A percentile compares a stretch with the other conserved stretches of the same genome.
Evolutionary conservation across 108 stramenopile species (phyloP).

Genomic region (Nitzschia inconspicua): DNA sequence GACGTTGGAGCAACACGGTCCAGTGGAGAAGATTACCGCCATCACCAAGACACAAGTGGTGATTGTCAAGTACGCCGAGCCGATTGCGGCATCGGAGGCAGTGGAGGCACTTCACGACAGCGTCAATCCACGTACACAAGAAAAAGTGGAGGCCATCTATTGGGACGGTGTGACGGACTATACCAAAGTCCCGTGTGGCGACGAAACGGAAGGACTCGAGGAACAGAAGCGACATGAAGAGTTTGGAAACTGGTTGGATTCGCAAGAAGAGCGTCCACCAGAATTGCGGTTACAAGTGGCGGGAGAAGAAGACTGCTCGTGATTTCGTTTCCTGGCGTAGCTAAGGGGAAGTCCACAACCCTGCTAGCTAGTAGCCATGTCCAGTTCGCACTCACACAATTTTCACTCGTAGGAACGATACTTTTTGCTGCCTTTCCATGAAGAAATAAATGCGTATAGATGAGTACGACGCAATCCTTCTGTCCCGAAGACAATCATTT

Average conservation of each 20-base stretch:
- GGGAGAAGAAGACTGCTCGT: too few relatives aligned
- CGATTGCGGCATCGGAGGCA: constrained; percentile 79
- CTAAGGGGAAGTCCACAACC: too few relatives aligned
- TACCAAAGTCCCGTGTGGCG: constrained; percentile 58
- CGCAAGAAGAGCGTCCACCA: constrained; percentile 85
- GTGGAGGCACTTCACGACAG: constrained; percentile 71
- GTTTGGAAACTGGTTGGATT: constrained; percentile 93
- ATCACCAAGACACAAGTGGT: constrained; percentile 82
- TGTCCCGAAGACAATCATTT: too few relatives aligned
- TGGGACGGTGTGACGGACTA: constrained; percentile 97
- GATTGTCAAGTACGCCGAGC: constrained; percentile 83
- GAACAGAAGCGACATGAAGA: constrained; percentile 83
- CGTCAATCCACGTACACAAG: constrained; percentile 2
- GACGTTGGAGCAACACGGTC: too few relatives aligned
- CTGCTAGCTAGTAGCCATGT: too few relatives aligned
- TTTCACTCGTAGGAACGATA: too few relatives aligned
- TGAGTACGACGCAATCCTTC: too few relatives aligned
- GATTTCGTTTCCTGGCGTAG: too few relatives aligned
- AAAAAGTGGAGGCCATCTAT: constrained; percentile 54
- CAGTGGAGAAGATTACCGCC: constrained; percentile 90
- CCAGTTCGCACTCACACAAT: too few relatives aligned
- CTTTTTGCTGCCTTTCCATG: too few relatives aligned
- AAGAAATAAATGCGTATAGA: too few relatives aligned
- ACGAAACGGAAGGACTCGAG: constrained; percentile 43
- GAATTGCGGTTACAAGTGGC: constrained; percentile 75